Evolutionary conservation across 1,284 basidiomycete species (phyloP).

Genomic region (Omphalotus olearius): DNA sequence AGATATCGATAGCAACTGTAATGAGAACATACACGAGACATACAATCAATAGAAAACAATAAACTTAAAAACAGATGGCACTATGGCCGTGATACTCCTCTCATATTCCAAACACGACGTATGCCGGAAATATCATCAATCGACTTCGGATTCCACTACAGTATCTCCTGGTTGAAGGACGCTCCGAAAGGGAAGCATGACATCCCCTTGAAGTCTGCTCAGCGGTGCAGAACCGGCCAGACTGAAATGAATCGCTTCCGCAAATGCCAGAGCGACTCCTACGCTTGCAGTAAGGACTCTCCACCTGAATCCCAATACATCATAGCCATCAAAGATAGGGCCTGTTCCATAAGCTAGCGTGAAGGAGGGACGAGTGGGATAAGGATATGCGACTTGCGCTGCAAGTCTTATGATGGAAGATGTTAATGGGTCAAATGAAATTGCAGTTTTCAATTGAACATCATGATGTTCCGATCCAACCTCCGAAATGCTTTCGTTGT

Average conservation of each 20-base stretch:
- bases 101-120: too few relatives aligned
- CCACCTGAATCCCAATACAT: conserved; percentile 48
- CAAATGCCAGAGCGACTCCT: conserved; percentile 56
- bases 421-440: conserved; percentile 53
- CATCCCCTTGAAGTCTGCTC: background rate
- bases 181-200: background rate
- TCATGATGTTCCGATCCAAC: background rate
- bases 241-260: conserved; percentile 35
- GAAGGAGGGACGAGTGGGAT: conserved; percentile 22
- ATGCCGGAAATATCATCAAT: background rate
- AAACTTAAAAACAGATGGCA: background rate
- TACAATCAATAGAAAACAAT: background rate
- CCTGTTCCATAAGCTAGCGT: conserved; percentile 20
- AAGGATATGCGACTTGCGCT: conserved; percentile 51
- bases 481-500: background rate
- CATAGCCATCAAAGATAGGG: conserved; percentile 25
- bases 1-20: background rate
- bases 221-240: background rate
- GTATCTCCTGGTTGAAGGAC: background rate
- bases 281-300: conserved; percentile 49
- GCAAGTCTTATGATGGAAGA: conserved; percentile 58
- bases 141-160: background rate
- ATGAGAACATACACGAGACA: background rate
- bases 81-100: too few relatives aligned
- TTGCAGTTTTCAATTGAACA: conserved; percentile 8